Percentiles rank a stretch among this genome's conserved stretches.
These are phyloP conservation scores for Marasmius oreades DNA, from an alignment of 1,284 basidiomycete genomes.

Conservation along the genomic window DNA sequence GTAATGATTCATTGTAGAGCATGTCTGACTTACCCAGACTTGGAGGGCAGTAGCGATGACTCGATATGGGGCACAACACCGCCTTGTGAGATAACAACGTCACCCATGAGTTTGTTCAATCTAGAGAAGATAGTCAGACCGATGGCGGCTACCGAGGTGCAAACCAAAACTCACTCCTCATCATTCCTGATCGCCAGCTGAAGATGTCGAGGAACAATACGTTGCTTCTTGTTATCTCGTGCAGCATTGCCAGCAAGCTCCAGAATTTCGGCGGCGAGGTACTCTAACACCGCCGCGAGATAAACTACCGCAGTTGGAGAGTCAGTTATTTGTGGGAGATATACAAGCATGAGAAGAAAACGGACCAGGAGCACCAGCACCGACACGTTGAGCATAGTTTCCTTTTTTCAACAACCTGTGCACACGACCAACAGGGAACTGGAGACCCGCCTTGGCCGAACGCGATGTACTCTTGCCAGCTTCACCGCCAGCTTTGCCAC, in stretches of 20 bases:
- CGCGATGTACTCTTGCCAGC: slow-evolving; percentile 39
- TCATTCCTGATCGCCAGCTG: slow-evolving; percentile 89
- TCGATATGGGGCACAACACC: slow-evolving; percentile 73
- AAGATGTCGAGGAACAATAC: slow-evolving; percentile 86
- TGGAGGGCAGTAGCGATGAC: slow-evolving; percentile 37
- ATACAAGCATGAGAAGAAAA: slow-evolving; percentile 7
- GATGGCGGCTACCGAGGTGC: background rate
- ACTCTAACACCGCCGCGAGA: slow-evolving; percentile 73
- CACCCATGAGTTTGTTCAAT: slow-evolving; percentile 70
- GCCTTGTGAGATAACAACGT: slow-evolving; percentile 89
- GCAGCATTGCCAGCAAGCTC: slow-evolving; percentile 87
- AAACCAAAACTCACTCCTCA: slow-evolving; percentile 50
- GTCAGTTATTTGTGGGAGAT: background rate
- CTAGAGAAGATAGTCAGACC: slow-evolving; percentile 23
- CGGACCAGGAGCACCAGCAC: slow-evolving; percentile 75
- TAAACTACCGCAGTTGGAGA: slow-evolving; percentile 51
- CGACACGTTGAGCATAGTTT: slow-evolving; percentile 52
- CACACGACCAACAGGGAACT: slow-evolving; percentile 83
- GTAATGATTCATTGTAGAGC: background rate
- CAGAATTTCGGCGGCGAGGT: slow-evolving; percentile 86
- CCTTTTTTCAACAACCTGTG: slow-evolving; percentile 61
- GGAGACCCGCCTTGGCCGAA: slow-evolving; percentile 31
- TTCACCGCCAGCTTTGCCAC: slow-evolving; percentile 50
- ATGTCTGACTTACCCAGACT: slow-evolving; percentile 30
- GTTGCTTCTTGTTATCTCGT: slow-evolving; percentile 83